These are phyloP conservation scores for Sporothrix brunneoviolacea DNA, from an alignment of 2,329 filamentous ascomycete genomes.

Conservation along the genomic window DNA sequence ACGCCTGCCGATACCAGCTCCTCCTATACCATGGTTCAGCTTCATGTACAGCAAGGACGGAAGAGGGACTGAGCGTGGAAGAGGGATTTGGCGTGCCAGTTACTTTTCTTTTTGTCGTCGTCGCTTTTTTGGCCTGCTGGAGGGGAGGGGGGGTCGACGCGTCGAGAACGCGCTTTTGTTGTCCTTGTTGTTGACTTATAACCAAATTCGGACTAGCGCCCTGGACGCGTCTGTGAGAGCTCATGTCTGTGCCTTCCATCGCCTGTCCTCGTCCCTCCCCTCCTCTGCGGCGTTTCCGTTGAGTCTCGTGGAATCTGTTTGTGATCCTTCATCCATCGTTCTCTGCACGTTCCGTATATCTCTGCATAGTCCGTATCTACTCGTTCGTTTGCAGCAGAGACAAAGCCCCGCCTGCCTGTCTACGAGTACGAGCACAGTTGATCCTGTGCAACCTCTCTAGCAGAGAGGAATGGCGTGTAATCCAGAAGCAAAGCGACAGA, in stretches of 20 bases:
- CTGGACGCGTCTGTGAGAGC: not conserved
- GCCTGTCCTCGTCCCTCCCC: not conserved
- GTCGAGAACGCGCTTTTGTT: conserved; percentile 9
- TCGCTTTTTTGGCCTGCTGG: not conserved
- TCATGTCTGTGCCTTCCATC: not conserved
- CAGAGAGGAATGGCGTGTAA: too few species aligned
- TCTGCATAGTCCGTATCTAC: too few species aligned
- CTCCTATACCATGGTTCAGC: conserved; percentile 3
- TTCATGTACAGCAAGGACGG: too few species aligned
- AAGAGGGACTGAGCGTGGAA: not conserved
- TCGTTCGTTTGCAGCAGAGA: too few species aligned
- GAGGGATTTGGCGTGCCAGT: not conserved
- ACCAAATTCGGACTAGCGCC: conserved; percentile 7
- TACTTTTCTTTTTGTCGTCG: not conserved
- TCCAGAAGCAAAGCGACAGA: too few species aligned
- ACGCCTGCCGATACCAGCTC: not conserved
- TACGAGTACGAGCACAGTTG: too few species aligned
- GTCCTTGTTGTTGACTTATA: conserved; percentile 12
- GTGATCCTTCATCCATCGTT: not conserved
- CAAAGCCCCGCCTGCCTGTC: too few species aligned
- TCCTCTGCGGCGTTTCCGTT: not conserved
- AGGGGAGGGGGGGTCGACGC: conserved; percentile 1
- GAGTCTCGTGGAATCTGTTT: too few species aligned
- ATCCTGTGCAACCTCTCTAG: too few species aligned
- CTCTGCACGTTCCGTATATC: not conserved